These are phyloP conservation scores for Blastomyces parvus DNA, from an alignment of 2,329 filamentous ascomycete genomes.

Conservation along the genomic window DNA sequence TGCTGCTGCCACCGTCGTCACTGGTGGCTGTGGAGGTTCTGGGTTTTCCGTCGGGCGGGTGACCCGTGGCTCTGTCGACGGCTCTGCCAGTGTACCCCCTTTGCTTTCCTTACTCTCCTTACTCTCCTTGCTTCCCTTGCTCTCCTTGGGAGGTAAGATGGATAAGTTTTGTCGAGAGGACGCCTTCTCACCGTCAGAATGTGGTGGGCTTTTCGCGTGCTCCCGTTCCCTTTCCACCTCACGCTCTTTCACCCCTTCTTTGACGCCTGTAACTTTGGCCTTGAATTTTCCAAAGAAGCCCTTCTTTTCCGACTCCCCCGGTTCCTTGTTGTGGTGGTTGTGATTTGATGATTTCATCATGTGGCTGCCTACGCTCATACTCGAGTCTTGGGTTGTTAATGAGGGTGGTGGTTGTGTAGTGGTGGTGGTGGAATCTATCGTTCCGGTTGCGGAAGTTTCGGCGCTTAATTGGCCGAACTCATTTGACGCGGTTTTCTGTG, in stretches of 20 bases:
- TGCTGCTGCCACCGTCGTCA: background rate
- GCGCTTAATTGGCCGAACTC: conserved; percentile 33
- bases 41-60: background rate
- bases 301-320: conserved; percentile 44
- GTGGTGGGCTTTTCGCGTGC: conserved; percentile 43
- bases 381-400: conserved; percentile 30
- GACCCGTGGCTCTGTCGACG: background rate
- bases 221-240: conserved; percentile 48
- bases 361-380: conserved; percentile 30
- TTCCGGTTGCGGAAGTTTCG: conserved; percentile 22
- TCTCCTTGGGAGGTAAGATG: conserved; percentile 19
- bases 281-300: conserved; percentile 56
- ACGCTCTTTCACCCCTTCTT: conserved; percentile 47
- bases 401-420: conserved; percentile 17
- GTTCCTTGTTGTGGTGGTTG: conserved; percentile 20
- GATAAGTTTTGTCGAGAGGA: conserved; percentile 29
- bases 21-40: background rate
- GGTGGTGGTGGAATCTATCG: conserved; percentile 13
- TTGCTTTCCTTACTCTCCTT: background rate
- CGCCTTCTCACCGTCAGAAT: conserved; percentile 27
- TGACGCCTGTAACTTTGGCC: conserved; percentile 48
- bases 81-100: background rate
- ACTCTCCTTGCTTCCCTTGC: background rate
- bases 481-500: conserved; percentile 38
- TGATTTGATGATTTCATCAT: conserved; percentile 16